Evolutionary conservation across 2,329 filamentous ascomycete genomes (phyloP).

Genomic region (Penicillium concentricum): DNA sequence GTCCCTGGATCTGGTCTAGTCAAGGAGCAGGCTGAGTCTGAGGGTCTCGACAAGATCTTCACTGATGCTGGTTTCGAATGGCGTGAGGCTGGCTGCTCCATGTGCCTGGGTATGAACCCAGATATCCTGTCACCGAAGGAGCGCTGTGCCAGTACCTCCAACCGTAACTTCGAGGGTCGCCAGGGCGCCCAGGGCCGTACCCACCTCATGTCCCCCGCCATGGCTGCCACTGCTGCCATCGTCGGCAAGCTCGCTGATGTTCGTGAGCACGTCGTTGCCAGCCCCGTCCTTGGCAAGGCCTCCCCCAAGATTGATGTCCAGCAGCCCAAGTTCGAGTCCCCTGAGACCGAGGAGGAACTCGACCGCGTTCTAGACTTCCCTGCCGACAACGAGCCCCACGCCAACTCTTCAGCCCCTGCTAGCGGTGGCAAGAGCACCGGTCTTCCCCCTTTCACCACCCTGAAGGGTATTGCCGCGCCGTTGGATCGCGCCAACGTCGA

Average conservation of each 20-base stretch:
- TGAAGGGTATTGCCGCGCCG: conserved; percentile 84
- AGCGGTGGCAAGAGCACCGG: conserved; percentile 53
- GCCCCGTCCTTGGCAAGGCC: conserved; percentile 47
- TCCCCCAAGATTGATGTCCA: conserved; percentile 61
- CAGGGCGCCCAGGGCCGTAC: conserved; percentile 90
- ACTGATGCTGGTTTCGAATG: conserved; percentile 90
- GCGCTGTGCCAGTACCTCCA: conserved; percentile 91
- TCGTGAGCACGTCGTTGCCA: conserved; percentile 65
- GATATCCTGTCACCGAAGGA: conserved; percentile 92
- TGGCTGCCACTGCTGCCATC: conserved; percentile 89
- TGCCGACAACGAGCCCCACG: conserved; percentile 63
- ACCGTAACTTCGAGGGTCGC: conserved; percentile 95
- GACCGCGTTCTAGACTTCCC: conserved; percentile 62
- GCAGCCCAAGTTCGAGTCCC: conserved; percentile 58
- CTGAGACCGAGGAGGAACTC: conserved; percentile 61
- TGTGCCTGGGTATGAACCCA: conserved; percentile 99
- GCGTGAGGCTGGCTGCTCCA: conserved; percentile 97
- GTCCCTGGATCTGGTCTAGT: conserved; percentile 94
- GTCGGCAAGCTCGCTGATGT: conserved; percentile 91
- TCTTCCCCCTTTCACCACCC: conserved; percentile 77
- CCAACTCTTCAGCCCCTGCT: conserved; percentile 53
- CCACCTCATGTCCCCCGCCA: conserved; percentile 94
- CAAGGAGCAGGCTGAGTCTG: conserved; percentile 84
- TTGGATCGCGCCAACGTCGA: conserved; percentile 89
- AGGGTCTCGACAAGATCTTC: conserved; percentile 93